These are phyloP conservation scores for Rhodotorula sp. DNA, from an alignment of 1,284 basidiomycete genomes.

Conservation along the genomic window DNA sequence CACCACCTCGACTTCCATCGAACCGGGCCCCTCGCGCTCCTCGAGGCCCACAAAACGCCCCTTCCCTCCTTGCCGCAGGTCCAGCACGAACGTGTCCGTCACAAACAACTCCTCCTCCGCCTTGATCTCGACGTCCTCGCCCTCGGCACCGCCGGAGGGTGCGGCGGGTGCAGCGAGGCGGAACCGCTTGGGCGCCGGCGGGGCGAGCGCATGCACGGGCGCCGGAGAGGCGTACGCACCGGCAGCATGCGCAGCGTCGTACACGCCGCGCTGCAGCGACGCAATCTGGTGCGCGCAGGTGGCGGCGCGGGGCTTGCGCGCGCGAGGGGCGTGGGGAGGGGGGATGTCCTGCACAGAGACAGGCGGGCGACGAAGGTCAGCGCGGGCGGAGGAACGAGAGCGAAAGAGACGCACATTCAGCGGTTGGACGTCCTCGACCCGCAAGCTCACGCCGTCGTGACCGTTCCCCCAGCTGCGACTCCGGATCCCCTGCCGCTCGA, in stretches of 20 bases:
- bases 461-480: slow-evolving; percentile 61
- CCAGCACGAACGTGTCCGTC: slow-evolving; percentile 30
- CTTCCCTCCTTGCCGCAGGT: not conserved
- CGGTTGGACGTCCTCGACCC: slow-evolving; percentile 56
- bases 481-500: slow-evolving; percentile 56
- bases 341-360: slow-evolving; percentile 2
- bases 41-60: slow-evolving; percentile 10
- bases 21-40: not conserved
- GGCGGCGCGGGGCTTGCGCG: slow-evolving; percentile 10
- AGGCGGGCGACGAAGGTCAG: no score
- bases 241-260: not conserved
- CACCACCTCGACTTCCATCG: slow-evolving; percentile 8
- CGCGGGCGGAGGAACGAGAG: not conserved
- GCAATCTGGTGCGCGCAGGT: not conserved
- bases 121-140: not conserved
- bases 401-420: slow-evolving; percentile 49
- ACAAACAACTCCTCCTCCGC: slow-evolving; percentile 6
- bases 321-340: not conserved
- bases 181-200: slow-evolving; percentile 9
- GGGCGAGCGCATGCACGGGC: not conserved
- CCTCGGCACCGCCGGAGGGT: not conserved
- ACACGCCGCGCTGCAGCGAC: not conserved
- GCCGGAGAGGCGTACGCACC: not conserved
- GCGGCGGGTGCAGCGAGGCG: not conserved
- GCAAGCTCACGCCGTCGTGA: slow-evolving; percentile 60